Evolutionary conservation across 164 flowering plant species (phyloP), one percentile per base, ranked within the genome.

Genomic region (Annona cherimola): DNA sequence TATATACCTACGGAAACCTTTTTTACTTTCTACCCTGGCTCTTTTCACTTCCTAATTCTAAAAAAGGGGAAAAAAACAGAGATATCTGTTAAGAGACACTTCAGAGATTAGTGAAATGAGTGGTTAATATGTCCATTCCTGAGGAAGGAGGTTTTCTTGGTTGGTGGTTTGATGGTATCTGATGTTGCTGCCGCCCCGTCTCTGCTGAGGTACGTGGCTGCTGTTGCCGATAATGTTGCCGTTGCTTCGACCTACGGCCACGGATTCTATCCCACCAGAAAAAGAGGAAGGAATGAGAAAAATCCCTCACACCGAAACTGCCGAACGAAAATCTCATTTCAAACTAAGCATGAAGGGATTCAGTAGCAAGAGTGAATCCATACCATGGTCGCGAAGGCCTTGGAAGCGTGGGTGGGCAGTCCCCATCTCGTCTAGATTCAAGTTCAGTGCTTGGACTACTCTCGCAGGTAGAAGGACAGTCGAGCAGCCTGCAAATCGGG

Each of bases 121-220:
- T 12, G 14, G 75, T 86, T 79, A 91, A 62, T 91, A 91, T 3
- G 93, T 88, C 97, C 97, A 91, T 54, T 91, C 97, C 67, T 84
- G 89, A 11, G 97, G 97, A 0, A 91, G 83, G 43, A 83, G 76
- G 64, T 87, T 68, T 76, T 85, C 97, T 14, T 76, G 79, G 72
- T 66, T 85, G 72, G 78, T 50, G 5, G 71, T 4, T 9, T 66
- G 55, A 11, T 19, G 72, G 8, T 66, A 73, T 41, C 76, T 68
- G 62, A 76, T 69, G 42, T 42, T 8, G 50, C 67, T 78, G 72
- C 74, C 19, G 59, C 2, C 55, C 43, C 63, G 39, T 20, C 19
- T 60, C 18, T 60, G 63, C 63, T 60, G 63, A 18, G 63, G 18
- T 9, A 18, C 5, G 63, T 18, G 4, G 69, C 19, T 76, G 80